Evolutionary conservation across 2,329 filamentous ascomycete genomes (phyloP), one percentile per base, ranked within the genome.

Genomic region (Paraphoma chrysanthemicola): DNA sequence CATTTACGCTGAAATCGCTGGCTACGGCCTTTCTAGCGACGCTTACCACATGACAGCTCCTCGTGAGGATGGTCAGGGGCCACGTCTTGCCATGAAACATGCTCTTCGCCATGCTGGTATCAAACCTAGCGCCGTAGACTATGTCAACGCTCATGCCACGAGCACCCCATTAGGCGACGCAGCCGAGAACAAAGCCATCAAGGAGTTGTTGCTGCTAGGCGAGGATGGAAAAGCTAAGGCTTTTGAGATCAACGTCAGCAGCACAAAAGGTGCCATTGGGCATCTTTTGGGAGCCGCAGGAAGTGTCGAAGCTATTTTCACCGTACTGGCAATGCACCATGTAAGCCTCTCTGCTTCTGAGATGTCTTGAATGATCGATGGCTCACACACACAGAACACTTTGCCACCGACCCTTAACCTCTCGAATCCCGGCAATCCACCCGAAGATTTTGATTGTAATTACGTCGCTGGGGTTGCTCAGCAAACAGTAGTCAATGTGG

Each of bases 121-220:
- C 38, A 82, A 82, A 49, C 93, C 95, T 0, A 78, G 78, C 0
- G 79, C 88, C 41, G 88, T 99, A 4, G 91, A 93, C 74, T 99
- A 99, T 74, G 86, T 99, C 72, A 99, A 98, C 70, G 95, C 95
- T 1, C 95, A 99, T 73, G 95, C 94, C 0, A 99, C 95, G 1
- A 91, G 91, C 18, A 99, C 94, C 0, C 77, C 83, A 6, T 83
- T 98, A 2, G 95, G 95, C 0, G 95, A 99, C 78, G 85, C 86
- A 18, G 94, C 95, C 1, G 95, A 99, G 78, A 94, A 94, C 48
- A 80, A 82, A 7, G 95, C 95, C 0, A 94, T 98, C 66, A 89
- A 88, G 59, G 79, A 85, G 0, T 77, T 99, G 0, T 77, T 99
- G 39, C 88, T 98, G 79, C 80, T 92, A 9, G 91, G 90, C 0